Base-by-base conservation (phyloP, 805 yeast genomes). In the Komagataella ulmi region DNA sequence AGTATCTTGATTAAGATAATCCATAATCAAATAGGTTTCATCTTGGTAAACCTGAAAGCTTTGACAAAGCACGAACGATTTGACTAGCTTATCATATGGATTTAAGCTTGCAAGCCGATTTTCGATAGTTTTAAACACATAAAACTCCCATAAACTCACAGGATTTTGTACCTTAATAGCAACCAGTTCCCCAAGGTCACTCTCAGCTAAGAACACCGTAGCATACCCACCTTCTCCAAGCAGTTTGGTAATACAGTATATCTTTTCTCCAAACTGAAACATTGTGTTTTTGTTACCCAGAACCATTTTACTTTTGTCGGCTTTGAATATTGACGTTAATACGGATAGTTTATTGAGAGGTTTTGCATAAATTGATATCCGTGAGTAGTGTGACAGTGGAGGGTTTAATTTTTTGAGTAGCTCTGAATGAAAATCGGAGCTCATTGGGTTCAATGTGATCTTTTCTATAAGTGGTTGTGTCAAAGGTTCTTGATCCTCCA, bases 151-250 rank as follows among this genome's bases (percentile, higher is more conserved):
- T 3, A 77, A 70, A 47, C 79, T 75, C 0, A 86, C 68, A 0
- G 91, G 88, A 17, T 73, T 71, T 59, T 85, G 88, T 12, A 84
- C 76, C 61, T 89, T 89, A 50, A 89, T 65, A 0, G 96, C 95
- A 50, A 72, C 75, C 40, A 76, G 59, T 1, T 65, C 61, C 1
- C 86, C 88, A 54, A 77, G 73, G 3, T 71, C 65, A 10, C 74
- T 69, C 61, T 85, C 90, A 1, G 85, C 81, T 19, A 88, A 67
- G 61, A 80, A 88, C 0, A 88, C 95, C 1, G 79, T 73, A 0
- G 90, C 95, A 66, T 72, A 83, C 0, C 90, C 93, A n/a, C 95
- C 95, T 58, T 75, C 76, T 0, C 96, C 96, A 10, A 89, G 65
- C 58, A 79, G 77, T 49, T 70, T 67, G 24, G 74, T 70, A 51